A percentile compares a stretch with the other conserved stretches of the same genome.
phyloP scores from a whole-genome alignment of 2,329 filamentous ascomycete genomes.

The Pyricularia sp. region DNA sequence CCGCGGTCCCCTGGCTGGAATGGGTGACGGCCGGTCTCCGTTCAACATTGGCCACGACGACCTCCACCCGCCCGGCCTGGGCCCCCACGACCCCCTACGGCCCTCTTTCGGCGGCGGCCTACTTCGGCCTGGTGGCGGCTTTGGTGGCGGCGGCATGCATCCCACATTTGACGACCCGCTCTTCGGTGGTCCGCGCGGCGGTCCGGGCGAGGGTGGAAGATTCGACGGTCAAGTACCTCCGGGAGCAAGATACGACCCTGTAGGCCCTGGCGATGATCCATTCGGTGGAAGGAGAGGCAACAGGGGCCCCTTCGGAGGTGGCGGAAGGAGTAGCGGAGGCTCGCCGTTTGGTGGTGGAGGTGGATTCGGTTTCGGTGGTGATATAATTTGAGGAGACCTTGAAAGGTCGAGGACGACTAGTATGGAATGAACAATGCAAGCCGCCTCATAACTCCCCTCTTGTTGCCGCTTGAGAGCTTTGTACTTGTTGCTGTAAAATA shows the following conservation, averaged over 20 bases:
- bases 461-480: neutral
- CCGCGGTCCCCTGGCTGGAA: constrained; percentile 13
- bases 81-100: constrained; percentile 73
- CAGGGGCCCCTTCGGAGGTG: constrained; percentile 19
- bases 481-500: neutral
- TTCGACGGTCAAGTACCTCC: constrained; percentile 71
- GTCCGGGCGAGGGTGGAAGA: constrained; percentile 30
- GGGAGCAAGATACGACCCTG: constrained; percentile 84
- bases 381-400: constrained; percentile 18
- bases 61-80: constrained; percentile 76
- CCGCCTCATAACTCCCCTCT: neutral
- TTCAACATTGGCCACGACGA: constrained; percentile 76
- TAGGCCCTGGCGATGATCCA: constrained; percentile 52
- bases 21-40: constrained; percentile 39
- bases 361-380: constrained; percentile 16
- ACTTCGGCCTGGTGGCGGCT: constrained; percentile 29
- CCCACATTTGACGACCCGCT: constrained; percentile 90
- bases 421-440: neutral
- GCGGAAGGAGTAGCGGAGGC: constrained; percentile 9
- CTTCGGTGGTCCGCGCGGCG: constrained; percentile 55
- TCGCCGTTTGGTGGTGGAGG: constrained; percentile 8
- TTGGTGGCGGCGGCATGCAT: constrained; percentile 80
- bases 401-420: neutral
- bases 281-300: constrained; percentile 9
- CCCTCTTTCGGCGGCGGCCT: constrained; percentile 52